Conservation (phyloP, 1,139 yeast genomes). For the Saccharomyces uvarum region DNA sequence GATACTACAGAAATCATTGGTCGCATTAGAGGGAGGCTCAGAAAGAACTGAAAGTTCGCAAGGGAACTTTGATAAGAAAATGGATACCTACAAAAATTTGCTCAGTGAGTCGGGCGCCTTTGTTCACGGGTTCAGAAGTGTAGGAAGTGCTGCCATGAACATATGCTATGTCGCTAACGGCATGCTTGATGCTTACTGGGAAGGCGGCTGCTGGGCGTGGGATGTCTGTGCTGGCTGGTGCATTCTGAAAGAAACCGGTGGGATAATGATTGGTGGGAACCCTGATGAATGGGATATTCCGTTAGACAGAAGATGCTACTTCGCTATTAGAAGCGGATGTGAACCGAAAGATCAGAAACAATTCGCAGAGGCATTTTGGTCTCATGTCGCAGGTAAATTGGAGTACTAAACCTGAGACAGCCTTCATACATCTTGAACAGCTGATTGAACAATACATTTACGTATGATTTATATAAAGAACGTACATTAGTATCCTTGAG, state of each 20-base stretch:
- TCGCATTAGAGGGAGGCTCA: slow-evolving; percentile 52
- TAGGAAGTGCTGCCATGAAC: slow-evolving; percentile 57
- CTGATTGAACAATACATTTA: neutral
- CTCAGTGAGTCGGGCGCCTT: slow-evolving; percentile 41
- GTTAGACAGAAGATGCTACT: slow-evolving; percentile 42
- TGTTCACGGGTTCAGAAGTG: slow-evolving; percentile 49
- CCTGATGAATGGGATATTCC: slow-evolving; percentile 41
- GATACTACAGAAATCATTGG: slow-evolving; percentile 41
- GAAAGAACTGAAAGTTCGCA: slow-evolving; percentile 41
- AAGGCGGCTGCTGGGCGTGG: slow-evolving; percentile 58
- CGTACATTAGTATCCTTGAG: neutral
- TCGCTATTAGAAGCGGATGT: slow-evolving; percentile 49
- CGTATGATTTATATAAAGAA: neutral
- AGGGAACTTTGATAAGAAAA: slow-evolving; percentile 42
- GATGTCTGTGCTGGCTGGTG: slow-evolving; percentile 62
- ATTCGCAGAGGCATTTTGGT: slow-evolving; percentile 44
- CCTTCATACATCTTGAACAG: neutral
- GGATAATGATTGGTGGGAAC: slow-evolving; percentile 46
- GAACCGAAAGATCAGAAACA: slow-evolving; percentile 34
- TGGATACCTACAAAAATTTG: slow-evolving; percentile 39
- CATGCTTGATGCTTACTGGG: slow-evolving; percentile 51
- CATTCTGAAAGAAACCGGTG: slow-evolving; percentile 50
- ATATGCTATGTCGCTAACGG: slow-evolving; percentile 50
- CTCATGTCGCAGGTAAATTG: slow-evolving; percentile 39
- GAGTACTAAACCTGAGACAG: slow-evolving; percentile 25